These are phyloP conservation scores for Fonsecaea monophora DNA, from an alignment of 2,329 filamentous ascomycete species.

Conservation along the genomic window DNA sequence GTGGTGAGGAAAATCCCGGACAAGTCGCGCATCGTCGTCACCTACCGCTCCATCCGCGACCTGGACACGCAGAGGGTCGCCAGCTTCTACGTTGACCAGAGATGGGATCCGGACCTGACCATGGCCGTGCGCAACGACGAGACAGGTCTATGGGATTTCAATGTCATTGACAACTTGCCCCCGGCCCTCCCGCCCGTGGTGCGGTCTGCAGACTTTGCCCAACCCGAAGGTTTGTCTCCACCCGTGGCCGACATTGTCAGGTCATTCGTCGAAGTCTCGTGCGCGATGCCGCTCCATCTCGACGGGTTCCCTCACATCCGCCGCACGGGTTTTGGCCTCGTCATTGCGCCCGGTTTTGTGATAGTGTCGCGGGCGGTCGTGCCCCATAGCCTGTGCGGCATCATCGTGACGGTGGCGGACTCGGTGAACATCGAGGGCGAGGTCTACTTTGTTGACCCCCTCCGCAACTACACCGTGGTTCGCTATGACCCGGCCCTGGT, in stretches of 20 bases:
- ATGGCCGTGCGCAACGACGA: constrained; percentile 87
- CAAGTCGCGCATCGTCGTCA: constrained; percentile 83
- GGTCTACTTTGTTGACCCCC: constrained; percentile 91
- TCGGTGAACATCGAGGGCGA: constrained; percentile 94
- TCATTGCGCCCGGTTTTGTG: constrained; percentile 94
- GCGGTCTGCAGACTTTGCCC: constrained; percentile 86
- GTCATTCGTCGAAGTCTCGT: constrained; percentile 92
- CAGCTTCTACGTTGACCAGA: constrained; percentile 89
- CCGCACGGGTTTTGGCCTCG: constrained; percentile 93
- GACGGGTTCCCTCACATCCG: constrained; percentile 96
- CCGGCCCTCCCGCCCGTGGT: constrained; percentile 75
- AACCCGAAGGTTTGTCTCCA: constrained; percentile 85
- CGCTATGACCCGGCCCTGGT: constrained; percentile 93
- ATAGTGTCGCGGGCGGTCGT: constrained; percentile 93
- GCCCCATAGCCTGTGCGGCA: constrained; percentile 95
- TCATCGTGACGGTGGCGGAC: constrained; percentile 94
- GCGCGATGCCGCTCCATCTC: constrained; percentile 91
- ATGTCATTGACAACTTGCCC: constrained; percentile 79
- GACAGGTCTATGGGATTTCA: constrained; percentile 93
- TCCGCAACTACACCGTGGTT: constrained; percentile 96
- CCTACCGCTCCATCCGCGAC: constrained; percentile 93
- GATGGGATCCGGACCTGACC: constrained; percentile 96
- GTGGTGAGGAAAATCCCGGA: constrained; percentile 88
- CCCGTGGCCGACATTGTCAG: constrained; percentile 91
- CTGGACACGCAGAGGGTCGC: constrained; percentile 93